Evolutionary conservation across 805 yeast genomes (phyloP).

Genomic region (Starmera caribaea): DNA sequence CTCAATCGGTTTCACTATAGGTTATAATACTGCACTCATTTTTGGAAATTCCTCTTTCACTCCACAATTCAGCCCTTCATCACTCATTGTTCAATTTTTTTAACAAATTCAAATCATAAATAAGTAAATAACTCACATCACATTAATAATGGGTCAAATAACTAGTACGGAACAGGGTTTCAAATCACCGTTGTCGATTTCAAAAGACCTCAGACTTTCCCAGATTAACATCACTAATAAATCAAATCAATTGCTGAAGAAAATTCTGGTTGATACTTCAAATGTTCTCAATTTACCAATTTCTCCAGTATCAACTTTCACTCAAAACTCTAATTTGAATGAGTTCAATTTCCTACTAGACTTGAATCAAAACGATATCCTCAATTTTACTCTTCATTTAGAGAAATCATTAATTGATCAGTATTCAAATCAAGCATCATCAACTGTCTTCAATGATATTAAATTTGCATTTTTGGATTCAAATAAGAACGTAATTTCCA

Average conservation of each 20-base stretch:
- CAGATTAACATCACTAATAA: neutral
- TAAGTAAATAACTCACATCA: no score
- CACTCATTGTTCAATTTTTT: no score
- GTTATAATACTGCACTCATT: no score
- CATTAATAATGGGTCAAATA: slow-evolving; percentile 3
- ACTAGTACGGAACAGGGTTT: neutral
- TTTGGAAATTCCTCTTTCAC: no score
- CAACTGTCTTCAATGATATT: neutral
- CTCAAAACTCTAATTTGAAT: slow-evolving; percentile 4
- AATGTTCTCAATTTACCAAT: slow-evolving; percentile 1
- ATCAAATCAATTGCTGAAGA: neutral
- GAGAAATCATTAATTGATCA: neutral
- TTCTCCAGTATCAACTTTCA: slow-evolving; percentile 2
- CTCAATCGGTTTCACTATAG: no score
- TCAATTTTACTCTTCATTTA: slow-evolving; percentile 2
- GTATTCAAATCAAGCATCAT: neutral
- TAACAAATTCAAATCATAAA: no score
- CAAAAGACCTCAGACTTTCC: neutral
- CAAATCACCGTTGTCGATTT: neutral
- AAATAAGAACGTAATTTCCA: neutral
- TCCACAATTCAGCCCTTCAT: no score
- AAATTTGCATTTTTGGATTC: neutral
- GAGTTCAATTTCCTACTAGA: slow-evolving; percentile 7
- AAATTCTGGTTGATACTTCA: neutral
- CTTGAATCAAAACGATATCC: neutral